These are phyloP conservation scores for Microthlaspi erraticum DNA, from an alignment of 345 rosid genomes.

Conservation along the genomic window DNA sequence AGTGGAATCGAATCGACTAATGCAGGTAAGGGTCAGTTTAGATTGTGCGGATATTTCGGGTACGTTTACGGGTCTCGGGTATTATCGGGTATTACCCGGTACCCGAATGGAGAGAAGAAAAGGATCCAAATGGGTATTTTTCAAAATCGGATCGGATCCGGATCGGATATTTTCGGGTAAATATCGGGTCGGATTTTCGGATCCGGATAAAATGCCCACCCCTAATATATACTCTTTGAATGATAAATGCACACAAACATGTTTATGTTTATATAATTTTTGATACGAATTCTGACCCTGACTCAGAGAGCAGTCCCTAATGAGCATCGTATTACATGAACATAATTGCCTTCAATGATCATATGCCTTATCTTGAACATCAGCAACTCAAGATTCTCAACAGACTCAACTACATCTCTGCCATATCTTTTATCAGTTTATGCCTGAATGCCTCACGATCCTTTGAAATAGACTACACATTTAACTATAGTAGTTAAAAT, in stretches of 20 bases:
- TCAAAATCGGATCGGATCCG: too few species aligned
- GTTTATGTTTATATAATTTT: neutral
- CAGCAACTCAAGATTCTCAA: neutral
- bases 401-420: neutral
- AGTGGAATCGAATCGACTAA: too few species aligned
- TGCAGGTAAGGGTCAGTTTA: too few species aligned
- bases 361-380: too few species aligned
- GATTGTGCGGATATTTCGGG: too few species aligned
- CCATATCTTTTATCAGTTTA: constrained; percentile 13
- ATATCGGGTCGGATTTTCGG: too few species aligned
- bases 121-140: too few species aligned
- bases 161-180: too few species aligned
- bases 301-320: neutral
- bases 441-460: neutral
- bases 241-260: neutral
- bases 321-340: constrained; percentile 7
- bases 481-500: neutral
- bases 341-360: neutral
- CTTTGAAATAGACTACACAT: constrained; percentile 14
- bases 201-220: too few species aligned
- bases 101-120: too few species aligned
- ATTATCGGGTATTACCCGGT: too few species aligned
- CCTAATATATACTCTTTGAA: neutral
- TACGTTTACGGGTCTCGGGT: too few species aligned
- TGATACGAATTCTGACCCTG: neutral